These are phyloP conservation scores for Ochetophila trinervis DNA, from an alignment of 306 rosid genomes.

Conservation along the genomic window DNA sequence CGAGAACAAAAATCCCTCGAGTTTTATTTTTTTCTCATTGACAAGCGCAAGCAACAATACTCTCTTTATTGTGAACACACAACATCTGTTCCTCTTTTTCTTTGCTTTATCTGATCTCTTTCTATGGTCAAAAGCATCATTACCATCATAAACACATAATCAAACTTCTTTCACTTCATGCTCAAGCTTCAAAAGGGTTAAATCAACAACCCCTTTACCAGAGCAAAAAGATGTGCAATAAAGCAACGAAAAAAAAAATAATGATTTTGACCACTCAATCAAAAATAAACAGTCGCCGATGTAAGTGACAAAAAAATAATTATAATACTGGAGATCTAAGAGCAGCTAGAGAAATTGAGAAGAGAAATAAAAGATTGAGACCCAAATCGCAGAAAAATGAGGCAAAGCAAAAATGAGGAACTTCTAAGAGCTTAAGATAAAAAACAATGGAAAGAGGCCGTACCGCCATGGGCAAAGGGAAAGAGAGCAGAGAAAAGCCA, in stretches of 20 bases:
- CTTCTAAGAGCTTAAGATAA: conserved; percentile 13
- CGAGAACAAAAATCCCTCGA: conserved; percentile 11
- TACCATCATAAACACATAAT: conserved; percentile 50
- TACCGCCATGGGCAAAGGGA: conserved; percentile 33
- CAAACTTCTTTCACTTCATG: conserved; percentile 42
- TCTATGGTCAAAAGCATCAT: conserved; percentile 58
- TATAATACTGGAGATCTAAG: conserved; percentile 24
- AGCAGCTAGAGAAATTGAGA: conserved; percentile 23
- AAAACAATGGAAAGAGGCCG: conserved; percentile 28
- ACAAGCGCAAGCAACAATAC: conserved; percentile 26
- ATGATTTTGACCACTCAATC: conserved; percentile 36
- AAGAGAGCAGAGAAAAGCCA: conserved; percentile 38
- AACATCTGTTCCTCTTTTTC: conserved; percentile 6
- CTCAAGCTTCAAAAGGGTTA: conserved; percentile 40
- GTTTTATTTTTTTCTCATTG: conserved; percentile 16
- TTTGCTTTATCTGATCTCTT: conserved; percentile 46
- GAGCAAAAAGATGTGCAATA: conserved; percentile 27
- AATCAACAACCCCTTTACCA: conserved; percentile 36
- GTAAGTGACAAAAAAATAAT: conserved; percentile 14
- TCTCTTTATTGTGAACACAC: conserved; percentile 29
- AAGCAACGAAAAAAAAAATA: conserved; percentile 1
- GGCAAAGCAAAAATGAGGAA: background rate
- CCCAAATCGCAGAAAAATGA: conserved; percentile 25
- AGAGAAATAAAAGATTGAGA: conserved; percentile 20
- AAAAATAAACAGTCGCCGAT: conserved; percentile 29